Evolutionary conservation across 1,139 yeast genomes (phyloP), one percentile per base, ranked within the genome.

Genomic region (Taphrina confusa): DNA sequence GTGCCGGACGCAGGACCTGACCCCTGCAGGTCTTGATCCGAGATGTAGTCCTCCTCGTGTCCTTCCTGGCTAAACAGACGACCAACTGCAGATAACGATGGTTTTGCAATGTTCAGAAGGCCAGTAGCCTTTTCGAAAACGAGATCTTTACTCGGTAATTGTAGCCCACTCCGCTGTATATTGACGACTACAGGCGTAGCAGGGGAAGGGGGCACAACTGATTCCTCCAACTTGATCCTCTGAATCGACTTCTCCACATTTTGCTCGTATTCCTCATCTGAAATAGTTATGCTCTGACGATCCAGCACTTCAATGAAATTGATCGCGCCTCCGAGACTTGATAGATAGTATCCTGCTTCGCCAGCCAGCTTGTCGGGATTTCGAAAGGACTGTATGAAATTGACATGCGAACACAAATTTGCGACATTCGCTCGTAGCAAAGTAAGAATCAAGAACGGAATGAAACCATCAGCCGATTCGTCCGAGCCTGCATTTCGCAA

Each of bases 381-480:
- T 66, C 97, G 75, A 71, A 87, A 92, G 61, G 92, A 77, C 34
- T 55, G 51, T 11, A 61, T 47, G 71, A 89, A 94, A 64, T 81
- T 83, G 65, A 91, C 74, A 69, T 92, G 91, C 18, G 96, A 88
- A 16, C 82, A 79, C 31, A 94, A 73, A 67, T 83, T 75, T 34
- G 75, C 75, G 0, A 85, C 80, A 54, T 79, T 79, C 0, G 95
- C 84, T 66, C 84, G 84, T 50, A 92, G 73, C 1, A 91, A 80
- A 5, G 92, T 86, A 66, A 84, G 83, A 36, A 94, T 90, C 56
- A 94, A 75, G 49, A 92, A 73, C 0, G 99, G 98, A 27, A 94
- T 79, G 71, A 94, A 94, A 28, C 88, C 82, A 72, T 94, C 99
- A 0, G 99, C 99, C 66, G 91, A 91, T 67, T 88, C 95, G 61